Evolutionary conservation across 2,329 filamentous ascomycete genomes (phyloP), one percentile per base, ranked within the genome.

Genomic region (Alternaria triticimaculans): DNA sequence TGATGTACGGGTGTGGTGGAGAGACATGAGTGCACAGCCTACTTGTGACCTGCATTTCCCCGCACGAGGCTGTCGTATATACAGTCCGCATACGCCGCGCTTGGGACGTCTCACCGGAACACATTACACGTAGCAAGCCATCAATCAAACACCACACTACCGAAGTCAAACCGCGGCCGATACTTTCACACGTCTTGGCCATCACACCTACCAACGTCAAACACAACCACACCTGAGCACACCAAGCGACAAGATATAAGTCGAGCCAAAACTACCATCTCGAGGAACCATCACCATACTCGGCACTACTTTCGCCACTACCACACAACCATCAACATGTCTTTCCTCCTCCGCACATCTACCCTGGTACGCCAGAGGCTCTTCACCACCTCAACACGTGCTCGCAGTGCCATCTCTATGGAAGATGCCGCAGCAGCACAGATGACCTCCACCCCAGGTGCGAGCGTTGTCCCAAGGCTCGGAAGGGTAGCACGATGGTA

Each of bases 401-500:
- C 70, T 58, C 70, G 69, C 55, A 62, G 70, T 43, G 64, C 68
- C 58, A 63, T 78, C 44, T 68, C 73, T 10, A 63, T 76, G 51
- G 62, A 71, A 58, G 64, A 70, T 60, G 67, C 68, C 4, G 64
- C 75, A 48, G 60, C 73, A 46, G 68, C 72, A 62, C 70, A 75
- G 12, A 63, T 77, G 57, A 66, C 71, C 23, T 66, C 70, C 48
- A 65, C 69, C 10, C 46, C 60, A 15, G 68, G 64, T 41, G 65
- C 60, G 26, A 70, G 63, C 48, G 66, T 71, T 26, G 68, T 75
- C n/a, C 75, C 74, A 26, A 74, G 72, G 56, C 73, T 78, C 46
- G 77, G 76, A 63, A 71, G 66, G 20, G 70, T 79, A 60, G 75
- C 71, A 62, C 66, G 62, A 72, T 78, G 77, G 77, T 79, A 70